Evolutionary conservation across 495 filamentous ascomycete species (phyloP).

Genomic region (Penicillium paradoxum): DNA sequence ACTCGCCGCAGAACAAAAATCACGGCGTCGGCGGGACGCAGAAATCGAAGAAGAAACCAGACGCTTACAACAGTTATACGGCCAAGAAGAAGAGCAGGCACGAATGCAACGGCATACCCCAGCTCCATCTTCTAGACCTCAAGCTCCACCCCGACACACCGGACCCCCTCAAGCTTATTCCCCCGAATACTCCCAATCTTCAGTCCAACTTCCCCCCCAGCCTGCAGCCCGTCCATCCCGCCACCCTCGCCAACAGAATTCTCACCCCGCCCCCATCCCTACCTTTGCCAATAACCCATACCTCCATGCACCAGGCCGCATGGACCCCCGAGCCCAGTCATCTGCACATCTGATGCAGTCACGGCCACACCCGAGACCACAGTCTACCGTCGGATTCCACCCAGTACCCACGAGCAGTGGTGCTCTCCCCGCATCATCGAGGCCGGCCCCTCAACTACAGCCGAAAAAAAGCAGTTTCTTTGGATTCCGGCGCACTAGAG

Average conservation of each 20-base stretch:
- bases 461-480: constrained; percentile 51
- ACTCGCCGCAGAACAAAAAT: constrained; percentile 72
- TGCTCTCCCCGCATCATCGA: constrained; percentile 9
- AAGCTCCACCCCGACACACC: constrained; percentile 19
- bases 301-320: constrained; percentile 3
- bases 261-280: constrained; percentile 5
- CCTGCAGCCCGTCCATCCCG: constrained; percentile 8
- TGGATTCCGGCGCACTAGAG: constrained; percentile 32
- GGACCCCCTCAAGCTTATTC: constrained; percentile 13
- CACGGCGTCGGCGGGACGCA: constrained; percentile 57
- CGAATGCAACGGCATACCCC: constrained; percentile 27
- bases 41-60: constrained; percentile 84
- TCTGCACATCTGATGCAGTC: constrained; percentile 15
- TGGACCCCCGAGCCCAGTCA: constrained; percentile 21
- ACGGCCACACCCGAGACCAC: constrained; percentile 9
- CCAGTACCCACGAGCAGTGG: constrained; percentile 16
- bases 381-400: constrained; percentile 14
- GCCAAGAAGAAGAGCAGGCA: constrained; percentile 44
- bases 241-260: constrained; percentile 9
- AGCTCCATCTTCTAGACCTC: constrained; percentile 22
- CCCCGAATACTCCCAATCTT: constrained; percentile 16
- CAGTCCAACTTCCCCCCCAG: constrained; percentile 11
- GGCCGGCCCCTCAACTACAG: constrained; percentile 19
- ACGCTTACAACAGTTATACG: constrained; percentile 68
- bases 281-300: constrained; percentile 16